Evolutionary conservation across 495 filamentous ascomycete species (phyloP), one percentile per base, ranked within the genome.

Genomic region (Penicillium cosmopolitanum): DNA sequence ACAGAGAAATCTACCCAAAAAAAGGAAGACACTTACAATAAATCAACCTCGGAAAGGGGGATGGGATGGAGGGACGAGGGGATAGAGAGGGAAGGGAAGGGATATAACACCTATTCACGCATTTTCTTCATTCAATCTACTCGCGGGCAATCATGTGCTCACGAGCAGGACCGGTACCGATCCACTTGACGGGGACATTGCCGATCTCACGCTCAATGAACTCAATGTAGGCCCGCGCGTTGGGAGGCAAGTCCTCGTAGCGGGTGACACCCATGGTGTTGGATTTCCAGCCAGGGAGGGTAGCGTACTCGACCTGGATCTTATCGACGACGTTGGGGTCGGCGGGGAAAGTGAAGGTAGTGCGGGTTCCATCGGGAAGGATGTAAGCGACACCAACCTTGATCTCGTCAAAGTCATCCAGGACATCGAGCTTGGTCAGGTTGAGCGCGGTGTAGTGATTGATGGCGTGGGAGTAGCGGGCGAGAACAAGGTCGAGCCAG

Each of bases 401-500:
- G 77, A 97, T 86, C 68, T 88, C 86, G 31, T 86, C 79, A 71
- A 96, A 92, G 44, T 84, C 86, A 69, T 96, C 93, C 11, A 97
- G 84, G 18, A 97, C 81, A 70, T 96, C 91, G 56, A 96, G 87
- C 71, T 93, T 97, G 59, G 92, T 97, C 38, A 97, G 76, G 80
- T 96, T 96, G 48, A 96, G 74, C 2, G 79, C 76, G 10, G 86
- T 89, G 76, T 92, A 91, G 77, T 91, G 82, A 78, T 91, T 90
- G 62, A 92, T 78, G 2, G 78, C 74, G 34, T 81, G 76, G 42
- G 84, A 90, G 80, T 93, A 92, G 64, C 90, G 88, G 56, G 90
- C 72, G n/a, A 95, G 79, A n/a, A 93, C 88, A 7, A 97, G 82
- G 68, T 97, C 92, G 40, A 96, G 82, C 92, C 90, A 96, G 28